Evolutionary conservation across 2,329 filamentous ascomycete genomes (phyloP).

Genomic region (Cercospora sp.): DNA sequence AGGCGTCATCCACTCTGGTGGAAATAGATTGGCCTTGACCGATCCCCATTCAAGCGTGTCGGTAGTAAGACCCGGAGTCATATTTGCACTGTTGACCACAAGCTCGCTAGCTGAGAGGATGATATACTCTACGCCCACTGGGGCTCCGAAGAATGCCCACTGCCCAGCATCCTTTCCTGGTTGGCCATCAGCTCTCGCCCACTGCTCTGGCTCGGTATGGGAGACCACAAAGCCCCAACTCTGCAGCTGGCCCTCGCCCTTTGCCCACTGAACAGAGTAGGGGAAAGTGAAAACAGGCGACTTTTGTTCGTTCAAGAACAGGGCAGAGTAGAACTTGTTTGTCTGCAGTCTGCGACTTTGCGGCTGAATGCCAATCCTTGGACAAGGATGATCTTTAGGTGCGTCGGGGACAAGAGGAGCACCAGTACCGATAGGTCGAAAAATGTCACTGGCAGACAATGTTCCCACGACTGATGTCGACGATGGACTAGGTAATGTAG

Average conservation of each 20-base stretch:
- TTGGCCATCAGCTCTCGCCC: constrained; percentile 46
- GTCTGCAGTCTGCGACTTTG: constrained; percentile 59
- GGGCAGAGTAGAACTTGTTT: constrained; percentile 72
- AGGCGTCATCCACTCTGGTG: constrained; percentile 51
- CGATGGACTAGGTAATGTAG: constrained; percentile 32
- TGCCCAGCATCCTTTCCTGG: constrained; percentile 49
- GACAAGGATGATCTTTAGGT: constrained; percentile 46
- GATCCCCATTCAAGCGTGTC: constrained; percentile 59
- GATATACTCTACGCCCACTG: constrained; percentile 77
- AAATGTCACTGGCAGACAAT: constrained; percentile 41
- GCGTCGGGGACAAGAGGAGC: constrained; percentile 46
- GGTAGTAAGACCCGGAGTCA: constrained; percentile 49
- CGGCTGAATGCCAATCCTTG: constrained; percentile 42
- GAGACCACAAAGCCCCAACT: constrained; percentile 79
- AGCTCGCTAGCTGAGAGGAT: constrained; percentile 79
- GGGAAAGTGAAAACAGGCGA: constrained; percentile 71
- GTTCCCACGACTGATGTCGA: constrained; percentile 30
- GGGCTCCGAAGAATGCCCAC: constrained; percentile 71
- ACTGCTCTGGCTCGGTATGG: constrained; percentile 68
- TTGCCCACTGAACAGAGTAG: constrained; percentile 49
- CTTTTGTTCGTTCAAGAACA: constrained; percentile 73
- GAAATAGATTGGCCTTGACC: constrained; percentile 66
- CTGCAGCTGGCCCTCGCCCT: constrained; percentile 42
- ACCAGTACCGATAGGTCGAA: constrained; percentile 44
- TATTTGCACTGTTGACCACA: constrained; percentile 30